Evolutionary conservation across 2,329 filamentous ascomycete species (phyloP).

Genomic region (Fusarium fujikuroi): DNA sequence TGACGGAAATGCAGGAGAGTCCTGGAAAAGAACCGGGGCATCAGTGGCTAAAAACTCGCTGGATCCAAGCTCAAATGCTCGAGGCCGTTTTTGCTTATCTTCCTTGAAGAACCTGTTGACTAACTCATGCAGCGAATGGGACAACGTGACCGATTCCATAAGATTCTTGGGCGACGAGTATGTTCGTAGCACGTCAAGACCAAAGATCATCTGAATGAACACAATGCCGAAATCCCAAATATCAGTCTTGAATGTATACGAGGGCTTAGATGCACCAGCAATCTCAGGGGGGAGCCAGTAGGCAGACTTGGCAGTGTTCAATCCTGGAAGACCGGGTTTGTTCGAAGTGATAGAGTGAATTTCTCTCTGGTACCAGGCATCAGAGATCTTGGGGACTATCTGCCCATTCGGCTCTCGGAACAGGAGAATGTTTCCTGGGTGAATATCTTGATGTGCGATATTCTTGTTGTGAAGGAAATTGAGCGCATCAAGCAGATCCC

Average conservation of each 20-base stretch:
- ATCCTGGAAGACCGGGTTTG: constrained; percentile 63
- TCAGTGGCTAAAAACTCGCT: constrained; percentile 75
- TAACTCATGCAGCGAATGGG: constrained; percentile 80
- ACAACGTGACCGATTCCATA: constrained; percentile 76
- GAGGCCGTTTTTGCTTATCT: constrained; percentile 84
- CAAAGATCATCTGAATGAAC: constrained; percentile 94
- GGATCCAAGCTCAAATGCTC: constrained; percentile 78
- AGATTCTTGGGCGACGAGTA: constrained; percentile 83
- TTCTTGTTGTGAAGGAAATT: constrained; percentile 88
- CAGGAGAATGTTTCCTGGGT: constrained; percentile 81
- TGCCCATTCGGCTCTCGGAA: constrained; percentile 76
- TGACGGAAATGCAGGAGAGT: constrained; percentile 53
- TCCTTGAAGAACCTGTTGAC: constrained; percentile 85
- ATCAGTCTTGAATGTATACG: constrained; percentile 83
- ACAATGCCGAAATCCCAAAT: constrained; percentile 95
- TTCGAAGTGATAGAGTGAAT: constrained; percentile 69
- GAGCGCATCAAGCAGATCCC: constrained; percentile 88
- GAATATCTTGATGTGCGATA: constrained; percentile 84
- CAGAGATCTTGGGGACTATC: constrained; percentile 78
- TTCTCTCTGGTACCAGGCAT: constrained; percentile 76
- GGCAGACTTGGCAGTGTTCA: constrained; percentile 74
- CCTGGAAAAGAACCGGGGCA: constrained; percentile 66
- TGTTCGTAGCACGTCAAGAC: constrained; percentile 77
- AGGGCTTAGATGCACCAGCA: constrained; percentile 67
- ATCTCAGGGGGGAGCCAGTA: constrained; percentile 89